phyloP scores from a whole-genome alignment of 78 protist genomes.

The Andalucia godoyi region DNA sequence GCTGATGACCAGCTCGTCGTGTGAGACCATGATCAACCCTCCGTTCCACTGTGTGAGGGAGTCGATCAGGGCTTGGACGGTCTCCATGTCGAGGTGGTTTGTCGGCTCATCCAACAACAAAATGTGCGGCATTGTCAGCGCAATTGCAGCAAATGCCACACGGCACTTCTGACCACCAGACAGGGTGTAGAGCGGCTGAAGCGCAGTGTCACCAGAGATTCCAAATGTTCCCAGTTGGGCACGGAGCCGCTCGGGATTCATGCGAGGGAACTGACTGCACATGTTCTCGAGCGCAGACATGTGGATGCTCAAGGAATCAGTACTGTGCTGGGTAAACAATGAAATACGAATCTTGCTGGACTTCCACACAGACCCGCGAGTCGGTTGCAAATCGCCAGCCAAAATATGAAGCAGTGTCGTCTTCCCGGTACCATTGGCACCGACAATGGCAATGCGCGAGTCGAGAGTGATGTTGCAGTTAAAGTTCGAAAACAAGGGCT shows the following conservation, averaged over 20 bases:
- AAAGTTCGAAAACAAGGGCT: constrained; percentile 51
- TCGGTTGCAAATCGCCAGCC: constrained; percentile 58
- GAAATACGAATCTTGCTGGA: constrained; percentile 47
- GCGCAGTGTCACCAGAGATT: constrained; percentile 11
- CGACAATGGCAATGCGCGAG: constrained; percentile 69
- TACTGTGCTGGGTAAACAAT: constrained; percentile 21
- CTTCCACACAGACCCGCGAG: constrained; percentile 42
- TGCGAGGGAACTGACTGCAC: constrained; percentile 6
- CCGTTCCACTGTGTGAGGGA: constrained; percentile 70
- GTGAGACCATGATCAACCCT: constrained; percentile 73
- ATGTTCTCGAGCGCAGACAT: constrained; percentile 33
- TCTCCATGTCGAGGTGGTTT: constrained; percentile 68
- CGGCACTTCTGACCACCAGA: constrained; percentile 92
- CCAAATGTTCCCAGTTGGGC: constrained; percentile 44
- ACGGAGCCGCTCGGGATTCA: constrained; percentile 6
- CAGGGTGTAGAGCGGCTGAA: constrained; percentile 38
- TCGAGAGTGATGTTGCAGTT: constrained; percentile 51
- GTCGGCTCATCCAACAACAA: constrained; percentile 92
- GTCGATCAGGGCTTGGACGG: constrained; percentile 42
- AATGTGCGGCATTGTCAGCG: constrained; percentile 63
- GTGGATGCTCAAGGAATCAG: constrained; percentile 24
- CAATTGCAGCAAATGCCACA: constrained; percentile 71
- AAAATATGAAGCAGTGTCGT: constrained; percentile 72
- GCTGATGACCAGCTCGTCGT: constrained; percentile 61
- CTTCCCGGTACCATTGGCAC: constrained; percentile 90